These are phyloP conservation scores for Pythium phragmitis DNA, from an alignment of 352 stramenopile genomes.

Conservation along the genomic window DNA sequence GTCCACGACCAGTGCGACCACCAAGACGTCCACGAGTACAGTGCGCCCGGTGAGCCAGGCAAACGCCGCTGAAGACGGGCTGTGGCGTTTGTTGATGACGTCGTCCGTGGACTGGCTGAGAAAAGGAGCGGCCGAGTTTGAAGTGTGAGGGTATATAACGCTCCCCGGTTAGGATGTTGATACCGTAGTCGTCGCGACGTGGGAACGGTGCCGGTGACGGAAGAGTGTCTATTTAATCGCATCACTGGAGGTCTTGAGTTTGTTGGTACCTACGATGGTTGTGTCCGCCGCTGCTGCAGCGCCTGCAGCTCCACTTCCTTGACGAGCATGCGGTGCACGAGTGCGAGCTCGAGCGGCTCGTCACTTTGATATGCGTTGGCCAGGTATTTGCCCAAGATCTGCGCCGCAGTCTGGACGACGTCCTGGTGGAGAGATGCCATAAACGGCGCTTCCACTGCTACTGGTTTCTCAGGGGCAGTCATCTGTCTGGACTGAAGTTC, in stretches of 20 bases:
- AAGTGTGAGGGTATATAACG: conserved; percentile 9
- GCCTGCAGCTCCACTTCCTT: conserved; percentile 35
- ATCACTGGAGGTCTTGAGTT: not conserved
- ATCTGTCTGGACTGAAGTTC: conserved; percentile 4
- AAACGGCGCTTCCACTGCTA: not conserved
- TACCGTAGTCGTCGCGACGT: too few relatives aligned
- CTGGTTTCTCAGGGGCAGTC: not conserved
- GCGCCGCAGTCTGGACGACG: conserved; percentile 26
- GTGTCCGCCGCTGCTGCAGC: conserved; percentile 16
- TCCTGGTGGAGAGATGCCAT: conserved; percentile 24
- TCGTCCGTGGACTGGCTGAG: conserved; percentile 56
- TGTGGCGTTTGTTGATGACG: conserved; percentile 79
- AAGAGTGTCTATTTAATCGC: conserved; percentile 18
- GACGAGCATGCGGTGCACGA: conserved; percentile 34
- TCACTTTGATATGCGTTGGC: not conserved
- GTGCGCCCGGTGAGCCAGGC: not conserved
- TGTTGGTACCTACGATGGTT: not conserved
- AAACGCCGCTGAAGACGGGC: conserved; percentile 46
- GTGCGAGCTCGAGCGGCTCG: conserved; percentile 26
- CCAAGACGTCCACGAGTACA: conserved; percentile 3
- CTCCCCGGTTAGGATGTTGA: not conserved
- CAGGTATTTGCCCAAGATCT: conserved; percentile 31
- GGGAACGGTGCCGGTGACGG: not conserved
- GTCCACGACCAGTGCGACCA: not conserved
- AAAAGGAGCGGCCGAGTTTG: conserved; percentile 35